These are phyloP conservation scores for Yueomyces sp. DNA, from an alignment of 805 yeast species.

Conservation along the genomic window DNA sequence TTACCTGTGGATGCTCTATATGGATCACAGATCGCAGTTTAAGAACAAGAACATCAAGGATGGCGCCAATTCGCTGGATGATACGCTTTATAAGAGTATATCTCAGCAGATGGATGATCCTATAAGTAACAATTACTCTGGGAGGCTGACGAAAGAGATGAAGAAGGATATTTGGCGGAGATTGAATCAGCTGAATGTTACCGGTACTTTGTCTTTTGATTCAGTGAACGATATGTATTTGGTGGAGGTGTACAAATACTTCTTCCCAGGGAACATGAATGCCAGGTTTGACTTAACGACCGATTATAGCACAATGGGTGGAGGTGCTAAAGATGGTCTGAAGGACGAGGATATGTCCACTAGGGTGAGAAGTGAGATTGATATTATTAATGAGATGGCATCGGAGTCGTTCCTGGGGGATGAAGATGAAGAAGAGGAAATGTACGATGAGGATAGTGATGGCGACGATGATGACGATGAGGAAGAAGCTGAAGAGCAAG, in stretches of 20 bases:
- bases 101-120: not conserved
- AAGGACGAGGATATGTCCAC: not conserved
- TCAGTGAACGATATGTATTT: constrained; percentile 19
- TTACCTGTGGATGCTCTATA: constrained; percentile 15
- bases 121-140: not conserved
- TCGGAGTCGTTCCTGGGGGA: not conserved
- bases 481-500: constrained; percentile 1
- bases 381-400: not conserved
- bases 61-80: not conserved
- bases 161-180: constrained; percentile 23
- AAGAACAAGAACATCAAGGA: not conserved
- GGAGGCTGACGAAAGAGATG: constrained; percentile 1
- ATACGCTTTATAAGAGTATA: not conserved
- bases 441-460: constrained; percentile 1
- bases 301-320: not conserved
- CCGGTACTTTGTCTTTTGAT: constrained; percentile 22
- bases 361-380: not conserved
- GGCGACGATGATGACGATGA: constrained; percentile 1
- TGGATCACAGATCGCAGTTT: constrained; percentile 15
- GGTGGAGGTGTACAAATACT: constrained; percentile 19
- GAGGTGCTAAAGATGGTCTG: not conserved
- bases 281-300: not conserved
- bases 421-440: constrained; percentile 2
- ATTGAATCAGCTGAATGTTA: constrained; percentile 18
- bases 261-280: constrained; percentile 11